Base-by-base conservation (phyloP, 257 asterid species). In the Solanum verrucosum region DNA sequence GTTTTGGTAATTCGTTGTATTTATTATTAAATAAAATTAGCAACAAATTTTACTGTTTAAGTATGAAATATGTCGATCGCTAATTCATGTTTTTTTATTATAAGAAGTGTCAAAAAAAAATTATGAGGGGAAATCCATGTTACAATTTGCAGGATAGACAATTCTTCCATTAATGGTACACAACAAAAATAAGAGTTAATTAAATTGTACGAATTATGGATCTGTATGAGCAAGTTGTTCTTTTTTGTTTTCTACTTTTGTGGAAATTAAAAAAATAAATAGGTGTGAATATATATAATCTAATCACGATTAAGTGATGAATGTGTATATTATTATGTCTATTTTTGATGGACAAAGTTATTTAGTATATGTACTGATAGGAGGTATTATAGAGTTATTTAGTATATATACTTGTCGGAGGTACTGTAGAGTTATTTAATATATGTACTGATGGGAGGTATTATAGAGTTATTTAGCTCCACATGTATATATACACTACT, bases 61-160 rank as follows among this genome's bases (percentile, higher is more conserved):
- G 0, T 67, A 67, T 1, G 6, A 2, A 67, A 67, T 67, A 0
- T 25, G 9, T 67, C 2, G 20, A 0, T 25, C 5, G 5, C 73
- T n/a, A 63, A 60, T 60, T 60, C 29, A 9, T 60, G 11, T 27
- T 31, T 60, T 60, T 60, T 52, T 52, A 60, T 60, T 23, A 23
- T 9, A 9, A 23, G 31, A 3, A n/a, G 7, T 65, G 34, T 5
- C 8, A n/a, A 65, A 11, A 65, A 65, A n/a, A n/a, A n/a, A 2
- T 11, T n/a, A 25, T 37, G 59, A 77, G 34, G 16, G 84, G 0
- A 40, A 38, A 77, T 77, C 23, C 60, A 38, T 75, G 83, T 75
- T 75, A 75, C 34, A 75, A 75, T 13, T 38, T 75, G 83, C 34
- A 38, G 59, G 34, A 77, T 77, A n/a, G 33, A 25, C 23, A 77